phyloP scores from a whole-genome alignment of 208 protist genomes.

The Vickermania spadyakhi region DNA sequence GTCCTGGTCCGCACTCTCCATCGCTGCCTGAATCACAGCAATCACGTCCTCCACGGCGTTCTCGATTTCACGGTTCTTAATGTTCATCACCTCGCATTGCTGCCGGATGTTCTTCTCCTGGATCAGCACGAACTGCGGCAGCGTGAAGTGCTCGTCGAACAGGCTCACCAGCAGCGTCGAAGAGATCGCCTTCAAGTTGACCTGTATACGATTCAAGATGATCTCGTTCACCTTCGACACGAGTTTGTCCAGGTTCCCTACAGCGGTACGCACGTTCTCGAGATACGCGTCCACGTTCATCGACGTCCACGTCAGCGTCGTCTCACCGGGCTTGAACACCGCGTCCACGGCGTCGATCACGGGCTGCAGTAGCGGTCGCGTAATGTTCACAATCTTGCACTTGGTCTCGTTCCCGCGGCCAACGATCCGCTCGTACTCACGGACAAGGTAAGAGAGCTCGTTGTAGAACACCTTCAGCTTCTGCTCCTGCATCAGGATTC shows the following conservation, averaged over 20 bases:
- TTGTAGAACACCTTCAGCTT: conserved; percentile 94
- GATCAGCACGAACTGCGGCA: conserved; percentile 89
- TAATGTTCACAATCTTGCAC: conserved; percentile 80
- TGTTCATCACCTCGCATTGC: conserved; percentile 87
- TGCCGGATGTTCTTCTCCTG: conserved; percentile 87
- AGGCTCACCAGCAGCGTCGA: conserved; percentile 83
- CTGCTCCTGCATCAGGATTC: conserved; percentile 92
- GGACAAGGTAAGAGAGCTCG: conserved; percentile 87
- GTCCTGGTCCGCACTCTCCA: conserved; percentile 51
- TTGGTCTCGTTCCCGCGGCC: conserved; percentile 22
- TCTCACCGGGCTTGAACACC: conserved; percentile 79
- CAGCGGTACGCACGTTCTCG: conserved; percentile 67
- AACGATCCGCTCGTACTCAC: conserved; percentile 88
- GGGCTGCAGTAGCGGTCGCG: conserved; percentile 80
- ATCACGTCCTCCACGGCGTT: conserved; percentile 87
- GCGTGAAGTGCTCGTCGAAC: conserved; percentile 64
- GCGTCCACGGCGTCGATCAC: conserved; percentile 89
- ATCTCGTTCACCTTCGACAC: conserved; percentile 92
- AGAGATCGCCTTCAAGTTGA: conserved; percentile 86
- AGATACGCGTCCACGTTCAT: conserved; percentile 96
- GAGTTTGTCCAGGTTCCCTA: conserved; percentile 58
- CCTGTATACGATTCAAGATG: conserved; percentile 87
- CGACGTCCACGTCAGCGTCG: conserved; percentile 89
- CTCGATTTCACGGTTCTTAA: conserved; percentile 93
- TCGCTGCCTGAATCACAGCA: conserved; percentile 26